phyloP scores from a whole-genome alignment of 148 eudicot genomes.

The Spergularia marina region DNA sequence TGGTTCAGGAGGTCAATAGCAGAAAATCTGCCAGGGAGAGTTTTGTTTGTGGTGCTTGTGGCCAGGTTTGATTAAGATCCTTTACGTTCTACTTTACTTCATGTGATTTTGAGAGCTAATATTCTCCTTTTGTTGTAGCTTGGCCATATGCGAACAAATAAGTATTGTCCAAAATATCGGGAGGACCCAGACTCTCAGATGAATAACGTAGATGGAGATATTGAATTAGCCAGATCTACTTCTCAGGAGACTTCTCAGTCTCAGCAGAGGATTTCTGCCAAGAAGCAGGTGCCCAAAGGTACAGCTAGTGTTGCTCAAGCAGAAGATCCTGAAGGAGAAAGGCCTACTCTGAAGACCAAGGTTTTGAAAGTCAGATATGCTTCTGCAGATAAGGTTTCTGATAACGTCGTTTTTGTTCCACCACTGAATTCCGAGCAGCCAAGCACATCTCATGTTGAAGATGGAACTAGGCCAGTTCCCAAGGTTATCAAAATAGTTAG shows the following conservation, averaged over 20 bases:
- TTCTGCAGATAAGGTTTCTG: slow-evolving; percentile 52
- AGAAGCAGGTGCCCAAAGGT: slow-evolving; percentile 28
- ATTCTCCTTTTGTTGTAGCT: slow-evolving; percentile 43
- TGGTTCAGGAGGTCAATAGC: slow-evolving; percentile 58
- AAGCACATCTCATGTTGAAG: slow-evolving; percentile 58
- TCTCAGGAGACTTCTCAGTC: slow-evolving; percentile 41
- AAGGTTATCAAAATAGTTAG: slow-evolving; percentile 77
- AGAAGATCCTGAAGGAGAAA: slow-evolving; percentile 65
- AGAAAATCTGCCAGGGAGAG: slow-evolving; percentile 97
- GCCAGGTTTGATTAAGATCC: slow-evolving; percentile 62
- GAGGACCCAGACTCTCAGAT: slow-evolving; percentile 64
- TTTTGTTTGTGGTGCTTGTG: slow-evolving; percentile 97
- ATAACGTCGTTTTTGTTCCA: slow-evolving; percentile 43
- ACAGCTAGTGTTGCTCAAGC: slow-evolving; percentile 26
- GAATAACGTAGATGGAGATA: slow-evolving; percentile 57
- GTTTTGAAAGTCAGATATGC: slow-evolving; percentile 79
- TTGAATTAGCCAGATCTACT: slow-evolving; percentile 42
- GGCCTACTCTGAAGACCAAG: slow-evolving; percentile 60
- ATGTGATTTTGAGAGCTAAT: slow-evolving; percentile 6
- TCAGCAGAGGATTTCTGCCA: slow-evolving; percentile 28
- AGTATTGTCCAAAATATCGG: slow-evolving; percentile 83
- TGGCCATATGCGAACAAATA: slow-evolving; percentile 98
- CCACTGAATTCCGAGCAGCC: slow-evolving; percentile 54
- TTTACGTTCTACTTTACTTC: slow-evolving; percentile 8
- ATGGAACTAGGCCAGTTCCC: slow-evolving; percentile 43